Conservation (phyloP, 192 early-diverging fungal genomes). For the Linnemannia zychae region DNA sequence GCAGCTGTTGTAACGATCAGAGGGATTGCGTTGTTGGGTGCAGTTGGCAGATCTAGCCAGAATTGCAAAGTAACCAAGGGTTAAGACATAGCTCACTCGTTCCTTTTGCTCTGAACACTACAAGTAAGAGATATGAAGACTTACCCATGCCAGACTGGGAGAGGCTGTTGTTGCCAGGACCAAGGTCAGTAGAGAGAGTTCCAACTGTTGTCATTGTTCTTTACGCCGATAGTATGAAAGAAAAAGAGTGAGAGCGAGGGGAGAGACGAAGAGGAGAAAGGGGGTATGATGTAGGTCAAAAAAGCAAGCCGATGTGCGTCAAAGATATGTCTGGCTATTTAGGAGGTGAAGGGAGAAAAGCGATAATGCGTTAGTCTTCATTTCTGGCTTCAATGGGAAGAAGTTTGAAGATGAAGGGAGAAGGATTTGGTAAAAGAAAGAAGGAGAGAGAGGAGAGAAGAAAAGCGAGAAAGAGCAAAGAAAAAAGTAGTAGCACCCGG, state of each 20-base stretch:
- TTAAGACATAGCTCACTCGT: background rate
- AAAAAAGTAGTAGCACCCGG: background rate
- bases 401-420: background rate
- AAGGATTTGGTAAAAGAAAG: background rate
- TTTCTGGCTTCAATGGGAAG: background rate
- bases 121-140: background rate
- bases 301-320: background rate
- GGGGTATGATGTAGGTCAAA: background rate
- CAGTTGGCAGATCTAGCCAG: conserved; percentile 32
- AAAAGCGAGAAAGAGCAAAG: background rate
- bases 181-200: conserved; percentile 32
- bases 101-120: background rate
- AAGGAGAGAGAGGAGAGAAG: background rate
- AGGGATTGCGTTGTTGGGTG: conserved; percentile 15
- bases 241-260: background rate
- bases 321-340: background rate
- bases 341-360: background rate
- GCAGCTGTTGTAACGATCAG: conserved; percentile 32
- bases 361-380: conserved; percentile 3
- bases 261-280: background rate
- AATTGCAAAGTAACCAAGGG: conserved; percentile 11
- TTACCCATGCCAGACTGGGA: conserved; percentile 27
- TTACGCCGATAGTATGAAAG: background rate
- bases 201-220: conserved; percentile 40
- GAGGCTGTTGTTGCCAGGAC: conserved; percentile 23